Evolutionary conservation across 2,329 filamentous ascomycete species (phyloP), one percentile per base, ranked within the genome.

Genomic region (Rasamsonia emersonii): DNA sequence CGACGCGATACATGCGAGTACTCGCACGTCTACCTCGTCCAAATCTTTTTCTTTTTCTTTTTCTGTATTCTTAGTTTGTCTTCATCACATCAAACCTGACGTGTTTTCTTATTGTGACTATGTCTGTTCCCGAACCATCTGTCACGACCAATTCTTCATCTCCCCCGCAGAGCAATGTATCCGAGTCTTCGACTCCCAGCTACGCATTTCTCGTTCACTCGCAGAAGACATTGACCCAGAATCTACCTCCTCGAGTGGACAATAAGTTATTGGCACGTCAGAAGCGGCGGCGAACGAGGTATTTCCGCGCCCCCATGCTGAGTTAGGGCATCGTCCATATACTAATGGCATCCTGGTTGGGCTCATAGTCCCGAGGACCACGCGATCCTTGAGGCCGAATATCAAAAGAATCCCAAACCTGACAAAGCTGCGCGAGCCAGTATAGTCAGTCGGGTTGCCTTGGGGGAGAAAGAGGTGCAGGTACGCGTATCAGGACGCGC

Each of bases 401-500:
- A 93, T 54, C 72, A 75, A 47, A 73, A 70, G 40, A 93, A 95
- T 56, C 76, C 85, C 5, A 95, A 94, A 59, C 89, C 89, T 19
- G 88, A 94, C 65, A 95, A 93, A 63, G 73, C 78, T 35, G 82
- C 85, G 58, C 84, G 89, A 63, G 72, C 84, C 28, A 79, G 80
- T 37, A 86, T 96, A 42, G 85, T 93, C 38, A 75, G 76, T 61
- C 82, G 79, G 59, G 86, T 95, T 39, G 82, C 84, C 15, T 71
- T 96, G 42, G 89, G 84, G 45, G 88, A 95, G 65, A 95, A 94
- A 60, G 88, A 95, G 67, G 86, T 95, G 21, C 89, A 95, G 77
- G 89, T 94, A 65, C 59, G 79, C 59, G 28, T 37, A 17, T 18
- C 20, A n/a, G 24, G n/a, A n/a, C n/a, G n/a, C n/a, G 23, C 17